Conservation (phyloP, 1,139 yeast species). For the Sugiyamaella sp. region DNA sequence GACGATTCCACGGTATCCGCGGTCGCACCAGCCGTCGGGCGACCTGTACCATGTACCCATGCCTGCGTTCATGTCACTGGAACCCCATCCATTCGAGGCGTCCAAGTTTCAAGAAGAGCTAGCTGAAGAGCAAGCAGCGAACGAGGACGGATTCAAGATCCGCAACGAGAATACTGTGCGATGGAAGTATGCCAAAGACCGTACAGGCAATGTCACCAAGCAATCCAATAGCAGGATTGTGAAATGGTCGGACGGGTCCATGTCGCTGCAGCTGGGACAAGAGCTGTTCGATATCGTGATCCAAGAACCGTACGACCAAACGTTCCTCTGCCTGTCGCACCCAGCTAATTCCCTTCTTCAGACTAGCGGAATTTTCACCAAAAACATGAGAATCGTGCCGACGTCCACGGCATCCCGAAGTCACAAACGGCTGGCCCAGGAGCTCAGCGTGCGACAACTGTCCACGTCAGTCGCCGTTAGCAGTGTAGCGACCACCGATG, state of each 20-base stretch:
- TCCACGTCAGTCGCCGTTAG: slow-evolving; percentile 56
- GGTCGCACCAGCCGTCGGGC: slow-evolving; percentile 45
- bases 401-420: slow-evolving; percentile 83
- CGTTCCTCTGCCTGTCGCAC: slow-evolving; percentile 71
- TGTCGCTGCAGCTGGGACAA: slow-evolving; percentile 81
- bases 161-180: slow-evolving; percentile 80
- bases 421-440: slow-evolving; percentile 77
- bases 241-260: slow-evolving; percentile 92
- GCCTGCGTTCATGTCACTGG: slow-evolving; percentile 81
- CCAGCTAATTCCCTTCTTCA: slow-evolving; percentile 75
- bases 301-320: slow-evolving; percentile 65
- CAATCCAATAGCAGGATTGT: slow-evolving; percentile 90
- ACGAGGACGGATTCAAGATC: slow-evolving; percentile 52
- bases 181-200: slow-evolving; percentile 83
- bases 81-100: slow-evolving; percentile 88
- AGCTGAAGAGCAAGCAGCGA: slow-evolving; percentile 45
- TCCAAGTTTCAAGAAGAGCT: slow-evolving; percentile 53
- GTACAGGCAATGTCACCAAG: slow-evolving; percentile 61
- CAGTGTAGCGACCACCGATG: slow-evolving; percentile 77
- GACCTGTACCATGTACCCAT: slow-evolving; percentile 54
- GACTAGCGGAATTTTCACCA: slow-evolving; percentile 46
- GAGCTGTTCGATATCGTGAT: slow-evolving; percentile 82
- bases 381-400: slow-evolving; percentile 77
- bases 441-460: slow-evolving; percentile 68
- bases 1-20: slow-evolving; percentile 74